Evolutionary conservation across 208 protist genomes (phyloP), one percentile per base, ranked within the genome.

Genomic region (Wallacemonas sp.): DNA sequence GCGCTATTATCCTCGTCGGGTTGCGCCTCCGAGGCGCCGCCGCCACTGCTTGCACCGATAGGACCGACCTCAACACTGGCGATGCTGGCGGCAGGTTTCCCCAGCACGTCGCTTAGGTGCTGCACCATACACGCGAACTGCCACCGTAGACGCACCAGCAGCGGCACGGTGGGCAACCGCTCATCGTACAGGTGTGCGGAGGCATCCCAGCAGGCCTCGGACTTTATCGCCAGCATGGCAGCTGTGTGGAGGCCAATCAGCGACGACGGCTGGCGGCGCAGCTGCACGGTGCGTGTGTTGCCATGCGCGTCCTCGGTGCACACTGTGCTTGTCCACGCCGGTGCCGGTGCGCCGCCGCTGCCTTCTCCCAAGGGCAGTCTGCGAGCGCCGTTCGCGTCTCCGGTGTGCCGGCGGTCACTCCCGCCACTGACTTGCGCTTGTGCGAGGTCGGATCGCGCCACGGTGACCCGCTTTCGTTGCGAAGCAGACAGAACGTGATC

Each of bases 141-240:
- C 87, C 90, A 95, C 15, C 85, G 78, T 74, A 95, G 73, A 22
- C 80, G 80, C 36, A 71, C 59, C 26, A 95, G 73, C 50, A 95
- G 72, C 44, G 90, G 84, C 15, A 69, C 52, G 1, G 77, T 34
- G 4, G 78, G 30, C 50, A 79, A 44, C 9, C 63, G 38, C 19
- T 64, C 61, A 19, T 44, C 61, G 30, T 80, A 41, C 12, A 77
- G 64, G 34, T 73, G 71, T 22, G 66, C 50, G 4, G 58, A 45
- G 41, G 38, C 12, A 15, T 45, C 67, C 73, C 77, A 82, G n/a
- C 33, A 13, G n/a, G 12, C 50, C 62, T 81, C 71, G 62, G 45
- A 61, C 2, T 80, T 81, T 37, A 89, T 73, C 19, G 80, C 83
- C 32, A 74, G 60, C 22, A 41, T 27, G 8, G 89, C 78, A 4